Evolutionary conservation across 1,284 basidiomycete genomes (phyloP).

Genomic region (Cerioporus squamosus): DNA sequence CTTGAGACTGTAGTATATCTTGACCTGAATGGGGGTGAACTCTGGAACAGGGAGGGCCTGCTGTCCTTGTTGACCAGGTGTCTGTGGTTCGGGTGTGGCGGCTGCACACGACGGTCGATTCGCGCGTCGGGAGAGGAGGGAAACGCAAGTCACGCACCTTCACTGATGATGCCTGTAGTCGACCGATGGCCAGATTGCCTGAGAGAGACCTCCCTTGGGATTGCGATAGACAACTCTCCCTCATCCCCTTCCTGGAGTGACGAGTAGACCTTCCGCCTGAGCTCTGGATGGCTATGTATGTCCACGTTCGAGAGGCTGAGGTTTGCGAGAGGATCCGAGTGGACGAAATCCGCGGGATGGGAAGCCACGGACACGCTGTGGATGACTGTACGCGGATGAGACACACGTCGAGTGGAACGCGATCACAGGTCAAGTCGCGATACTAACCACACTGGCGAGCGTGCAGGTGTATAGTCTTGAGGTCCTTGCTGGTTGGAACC

Average conservation of each 20-base stretch:
- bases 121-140: neutral
- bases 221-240: conserved; percentile 91
- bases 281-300: conserved; percentile 89
- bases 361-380: conserved; percentile 75
- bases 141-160: conserved; percentile 42
- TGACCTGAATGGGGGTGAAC: conserved; percentile 77
- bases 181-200: conserved; percentile 57
- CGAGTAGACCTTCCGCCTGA: conserved; percentile 92
- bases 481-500: conserved; percentile 74
- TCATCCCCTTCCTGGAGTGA: conserved; percentile 90
- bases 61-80: conserved; percentile 56
- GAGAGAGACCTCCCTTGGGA: conserved; percentile 82
- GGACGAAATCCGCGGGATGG: conserved; percentile 72
- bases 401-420: neutral
- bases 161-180: conserved; percentile 44
- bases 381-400: conserved; percentile 53
- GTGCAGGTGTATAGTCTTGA: conserved; percentile 84
- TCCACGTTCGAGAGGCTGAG: conserved; percentile 77
- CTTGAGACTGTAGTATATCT: conserved; percentile 80
- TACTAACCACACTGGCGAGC: conserved; percentile 82
- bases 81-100: conserved; percentile 79
- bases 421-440: neutral
- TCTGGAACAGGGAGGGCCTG: conserved; percentile 57
- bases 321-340: conserved; percentile 77
- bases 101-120: conserved; percentile 42